Evolutionary conservation across 768 basidiomycete species (phyloP).

Genomic region (Hydnum rufescens): DNA sequence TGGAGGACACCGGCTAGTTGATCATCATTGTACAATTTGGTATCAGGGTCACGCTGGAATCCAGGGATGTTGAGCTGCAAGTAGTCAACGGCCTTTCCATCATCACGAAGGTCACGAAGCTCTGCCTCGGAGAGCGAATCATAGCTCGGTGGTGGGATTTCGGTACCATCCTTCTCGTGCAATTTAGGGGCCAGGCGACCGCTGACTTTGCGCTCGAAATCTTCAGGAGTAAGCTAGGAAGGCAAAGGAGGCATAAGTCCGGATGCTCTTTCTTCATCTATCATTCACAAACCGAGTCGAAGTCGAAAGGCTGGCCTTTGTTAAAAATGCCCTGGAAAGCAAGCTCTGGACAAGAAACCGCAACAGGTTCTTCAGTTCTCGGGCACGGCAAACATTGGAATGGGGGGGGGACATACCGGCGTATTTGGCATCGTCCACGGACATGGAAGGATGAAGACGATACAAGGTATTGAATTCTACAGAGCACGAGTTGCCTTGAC

Average conservation of each 20-base stretch:
- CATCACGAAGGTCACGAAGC: background rate
- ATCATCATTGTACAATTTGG: constrained; percentile 3
- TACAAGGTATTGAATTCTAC: constrained; percentile 75
- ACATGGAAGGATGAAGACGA: constrained; percentile 34
- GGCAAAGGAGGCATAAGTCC: too few species aligned
- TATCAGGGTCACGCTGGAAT: background rate
- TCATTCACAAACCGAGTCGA: too few species aligned
- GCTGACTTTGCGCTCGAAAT: background rate
- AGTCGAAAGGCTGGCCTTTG: too few species aligned
- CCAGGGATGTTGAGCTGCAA: background rate
- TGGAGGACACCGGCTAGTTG: constrained; percentile 7
- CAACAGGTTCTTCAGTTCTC: too few species aligned
- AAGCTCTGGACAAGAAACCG: too few species aligned
- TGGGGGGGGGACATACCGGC: background rate
- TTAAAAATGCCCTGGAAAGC: too few species aligned
- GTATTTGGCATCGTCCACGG: constrained; percentile 30
- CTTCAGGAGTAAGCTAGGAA: background rate
- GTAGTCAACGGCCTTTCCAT: background rate
- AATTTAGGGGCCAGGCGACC: background rate
- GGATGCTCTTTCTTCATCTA: too few species aligned
- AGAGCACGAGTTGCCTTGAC: constrained; percentile 45
- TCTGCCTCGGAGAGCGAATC: background rate
- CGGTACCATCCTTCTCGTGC: background rate
- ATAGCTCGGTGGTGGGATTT: background rate
- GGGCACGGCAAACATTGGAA: too few species aligned